Evolutionary conservation across 2,329 filamentous ascomycete species (phyloP).

Genomic region (Arthrinium puccinioides): DNA sequence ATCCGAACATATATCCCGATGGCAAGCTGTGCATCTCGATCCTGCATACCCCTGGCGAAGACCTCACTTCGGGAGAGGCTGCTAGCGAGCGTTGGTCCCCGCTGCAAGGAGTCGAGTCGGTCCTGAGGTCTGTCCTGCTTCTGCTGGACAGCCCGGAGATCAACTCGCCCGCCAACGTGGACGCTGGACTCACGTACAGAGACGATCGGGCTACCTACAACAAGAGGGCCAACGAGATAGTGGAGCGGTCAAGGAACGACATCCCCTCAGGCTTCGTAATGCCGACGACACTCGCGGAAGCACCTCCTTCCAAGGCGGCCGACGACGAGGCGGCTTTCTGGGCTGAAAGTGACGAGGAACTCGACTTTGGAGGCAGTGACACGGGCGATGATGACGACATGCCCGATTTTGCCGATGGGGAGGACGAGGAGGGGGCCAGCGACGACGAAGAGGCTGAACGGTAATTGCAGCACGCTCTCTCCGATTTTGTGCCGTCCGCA

Average conservation of each 20-base stretch:
- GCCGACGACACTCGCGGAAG: constrained; percentile 64
- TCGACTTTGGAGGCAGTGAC: constrained; percentile 72
- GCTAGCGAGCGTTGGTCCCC: constrained; percentile 93
- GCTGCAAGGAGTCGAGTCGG: constrained; percentile 87
- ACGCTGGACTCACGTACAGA: constrained; percentile 80
- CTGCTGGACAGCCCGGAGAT: constrained; percentile 92
- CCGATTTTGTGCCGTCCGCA: too few species aligned
- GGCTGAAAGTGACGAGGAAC: constrained; percentile 68
- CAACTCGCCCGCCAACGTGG: constrained; percentile 88
- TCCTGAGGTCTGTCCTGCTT: constrained; percentile 85
- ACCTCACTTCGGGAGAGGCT: constrained; percentile 82
- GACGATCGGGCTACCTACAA: constrained; percentile 67
- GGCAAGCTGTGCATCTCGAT: constrained; percentile 95
- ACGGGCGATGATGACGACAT: constrained; percentile 52
- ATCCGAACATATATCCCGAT: constrained; percentile 90
- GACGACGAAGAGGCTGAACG: constrained; percentile 35
- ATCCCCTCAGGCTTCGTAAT: constrained; percentile 75
- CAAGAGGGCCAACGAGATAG: constrained; percentile 58
- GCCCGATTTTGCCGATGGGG: constrained; percentile 50
- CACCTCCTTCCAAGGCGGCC: constrained; percentile 54
- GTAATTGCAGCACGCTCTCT: too few species aligned
- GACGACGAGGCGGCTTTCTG: constrained; percentile 77
- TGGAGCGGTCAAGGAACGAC: constrained; percentile 67
- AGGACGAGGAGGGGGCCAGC: constrained; percentile 50
- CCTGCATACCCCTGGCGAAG: constrained; percentile 84